Evolutionary conservation across 2,329 filamentous ascomycete genomes (phyloP).

Genomic region (Pseudogymnoascus sp.): DNA sequence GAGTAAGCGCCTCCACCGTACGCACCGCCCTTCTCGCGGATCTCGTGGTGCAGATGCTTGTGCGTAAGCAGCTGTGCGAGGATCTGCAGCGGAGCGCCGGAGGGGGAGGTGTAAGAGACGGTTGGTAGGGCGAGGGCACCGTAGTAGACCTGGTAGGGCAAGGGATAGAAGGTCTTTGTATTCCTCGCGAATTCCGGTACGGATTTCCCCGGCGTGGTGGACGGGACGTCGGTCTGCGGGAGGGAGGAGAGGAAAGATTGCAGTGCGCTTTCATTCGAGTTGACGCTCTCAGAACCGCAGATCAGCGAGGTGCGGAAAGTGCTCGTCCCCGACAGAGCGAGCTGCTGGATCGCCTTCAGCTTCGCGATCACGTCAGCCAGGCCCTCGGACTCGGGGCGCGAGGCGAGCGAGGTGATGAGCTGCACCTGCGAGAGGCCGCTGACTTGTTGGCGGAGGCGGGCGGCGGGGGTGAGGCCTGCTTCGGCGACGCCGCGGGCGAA

Average conservation of each 20-base stretch:
- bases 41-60: slow-evolving; percentile 94
- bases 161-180: slow-evolving; percentile 77
- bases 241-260: slow-evolving; percentile 59
- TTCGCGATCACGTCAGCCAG: slow-evolving; percentile 71
- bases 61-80: slow-evolving; percentile 89
- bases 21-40: slow-evolving; percentile 92
- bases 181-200: slow-evolving; percentile 35
- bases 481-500: slow-evolving; percentile 81
- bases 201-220: slow-evolving; percentile 28
- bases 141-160: slow-evolving; percentile 97
- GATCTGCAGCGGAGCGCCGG: slow-evolving; percentile 75
- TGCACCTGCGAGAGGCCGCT: slow-evolving; percentile 85
- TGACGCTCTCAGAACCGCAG: slow-evolving; percentile 67
- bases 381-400: slow-evolving; percentile 58
- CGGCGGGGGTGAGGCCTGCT: slow-evolving; percentile 64
- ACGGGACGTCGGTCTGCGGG: slow-evolving; percentile 31
- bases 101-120: slow-evolving; percentile 67
- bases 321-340: slow-evolving; percentile 61
- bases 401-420: slow-evolving; percentile 69
- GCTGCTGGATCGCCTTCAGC: slow-evolving; percentile 73
- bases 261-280: slow-evolving; percentile 62
- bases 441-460: slow-evolving; percentile 73
- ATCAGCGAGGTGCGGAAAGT: slow-evolving; percentile 75
- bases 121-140: slow-evolving; percentile 75
- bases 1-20: slow-evolving; percentile 90